Conservation (phyloP, 2,329 filamentous ascomycete genomes). For the Endocalyx cinctus region DNA sequence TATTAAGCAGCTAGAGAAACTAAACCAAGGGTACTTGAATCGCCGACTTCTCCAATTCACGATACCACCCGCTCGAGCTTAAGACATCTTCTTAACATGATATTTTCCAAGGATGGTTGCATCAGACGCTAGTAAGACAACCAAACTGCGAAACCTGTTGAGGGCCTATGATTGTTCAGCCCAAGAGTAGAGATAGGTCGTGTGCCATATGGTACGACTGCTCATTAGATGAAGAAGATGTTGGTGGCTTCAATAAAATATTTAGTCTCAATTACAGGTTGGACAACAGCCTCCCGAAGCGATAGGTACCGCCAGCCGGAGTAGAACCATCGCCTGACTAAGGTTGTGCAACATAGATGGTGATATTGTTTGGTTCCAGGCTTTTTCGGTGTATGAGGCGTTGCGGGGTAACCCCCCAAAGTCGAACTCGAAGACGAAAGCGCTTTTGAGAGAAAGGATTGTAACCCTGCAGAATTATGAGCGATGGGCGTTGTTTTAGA, state of each 20-base stretch:
- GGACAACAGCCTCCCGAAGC: constrained; percentile 5
- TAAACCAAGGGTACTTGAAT: constrained; percentile 8
- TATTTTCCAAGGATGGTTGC: constrained; percentile 13
- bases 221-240: too few species aligned
- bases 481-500: too few species aligned
- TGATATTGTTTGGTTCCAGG: constrained; percentile 10
- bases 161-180: too few species aligned
- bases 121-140: constrained; percentile 12
- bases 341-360: constrained; percentile 15
- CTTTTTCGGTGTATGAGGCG: constrained; percentile 12
- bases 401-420: constrained; percentile 18
- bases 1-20: constrained; percentile 13
- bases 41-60: constrained; percentile 12
- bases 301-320: constrained; percentile 7
- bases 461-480: constrained; percentile 6
- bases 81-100: too few species aligned
- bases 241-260: too few species aligned
- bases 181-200: too few species aligned
- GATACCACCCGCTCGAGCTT: too few species aligned
- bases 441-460: constrained; percentile 3
- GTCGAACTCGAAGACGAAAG: constrained; percentile 13
- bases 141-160: too few species aligned
- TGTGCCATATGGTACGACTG: too few species aligned
- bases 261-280: too few species aligned
- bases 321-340: constrained; percentile 16